These are phyloP conservation scores for Apiotrichum siamense DNA, from an alignment of 1,284 basidiomycete genomes.

Conservation along the genomic window DNA sequence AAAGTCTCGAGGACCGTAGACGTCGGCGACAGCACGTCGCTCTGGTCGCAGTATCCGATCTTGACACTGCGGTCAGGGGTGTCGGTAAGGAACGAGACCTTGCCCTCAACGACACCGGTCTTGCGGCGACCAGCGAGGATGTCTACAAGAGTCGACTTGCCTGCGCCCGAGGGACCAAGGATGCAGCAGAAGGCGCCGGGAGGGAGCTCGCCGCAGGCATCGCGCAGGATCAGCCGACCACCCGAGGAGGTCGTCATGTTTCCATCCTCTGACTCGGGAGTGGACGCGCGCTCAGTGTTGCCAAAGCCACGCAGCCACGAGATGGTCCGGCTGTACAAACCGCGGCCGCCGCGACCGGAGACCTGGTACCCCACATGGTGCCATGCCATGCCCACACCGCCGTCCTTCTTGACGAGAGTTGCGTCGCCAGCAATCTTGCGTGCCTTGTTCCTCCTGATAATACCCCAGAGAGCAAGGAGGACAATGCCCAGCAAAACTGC, in stretches of 20 bases:
- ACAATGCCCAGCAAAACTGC: conserved; percentile 58
- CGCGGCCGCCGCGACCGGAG: conserved; percentile 3
- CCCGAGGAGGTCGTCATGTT: conserved; percentile 28
- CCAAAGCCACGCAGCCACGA: conserved; percentile 28
- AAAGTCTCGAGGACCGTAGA: conserved; percentile 78
- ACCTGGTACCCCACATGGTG: conserved; percentile 59
- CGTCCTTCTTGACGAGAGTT: conserved; percentile 20
- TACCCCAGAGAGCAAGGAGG: conserved; percentile 57
- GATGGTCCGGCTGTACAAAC: conserved; percentile 6
- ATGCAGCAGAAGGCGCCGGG: conserved; percentile 80
- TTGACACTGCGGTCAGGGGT: conserved; percentile 28
- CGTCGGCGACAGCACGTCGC: conserved; percentile 68
- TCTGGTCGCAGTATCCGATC: conserved; percentile 76
- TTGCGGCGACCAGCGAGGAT: conserved; percentile 71
- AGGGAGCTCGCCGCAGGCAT: conserved; percentile 61
- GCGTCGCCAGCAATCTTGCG: conserved; percentile 47
- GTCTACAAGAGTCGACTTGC: conserved; percentile 78
- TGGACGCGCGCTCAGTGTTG: not conserved
- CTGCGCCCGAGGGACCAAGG: conserved; percentile 78
- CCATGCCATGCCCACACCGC: conserved; percentile 65
- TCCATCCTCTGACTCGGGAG: conserved; percentile 1
- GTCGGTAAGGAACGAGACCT: conserved; percentile 52
- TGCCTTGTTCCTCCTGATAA: conserved; percentile 58
- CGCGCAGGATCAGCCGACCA: conserved; percentile 66
- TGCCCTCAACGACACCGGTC: conserved; percentile 52